Base-by-base conservation (phyloP, 2,329 filamentous ascomycete genomes). In the Colletotrichum chrysophilum region DNA sequence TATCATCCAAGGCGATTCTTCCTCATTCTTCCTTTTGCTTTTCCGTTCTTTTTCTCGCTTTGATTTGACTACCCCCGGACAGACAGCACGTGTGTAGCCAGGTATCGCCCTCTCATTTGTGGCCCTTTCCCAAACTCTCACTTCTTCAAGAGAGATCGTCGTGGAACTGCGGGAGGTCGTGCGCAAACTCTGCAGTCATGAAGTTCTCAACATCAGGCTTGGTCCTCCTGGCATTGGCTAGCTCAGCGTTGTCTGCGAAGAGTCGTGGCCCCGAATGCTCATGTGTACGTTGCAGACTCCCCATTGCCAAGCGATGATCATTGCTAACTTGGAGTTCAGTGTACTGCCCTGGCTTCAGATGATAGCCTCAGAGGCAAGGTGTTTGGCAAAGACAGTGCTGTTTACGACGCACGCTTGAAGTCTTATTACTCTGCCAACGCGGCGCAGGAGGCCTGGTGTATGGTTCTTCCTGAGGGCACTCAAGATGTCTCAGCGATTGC, bases 261-360 rank as follows among this genome's bases (percentile, higher is more conserved):
- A 48, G 26, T 34, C 66, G 68, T 43, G 58, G 71, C 58, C 71
- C 71, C 43, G 24, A 70, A 36, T 70, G 58, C 58, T 64, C 58
- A 16, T 74, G 66, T 34, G 66, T 74, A 24, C 18, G 71, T 52
- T 14, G 8, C 16, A 32, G 4, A 7, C 7, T 34, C 18, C 34
- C 24, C 26, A 7, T 38, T 13, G 10, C 43, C n/a, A 48, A 36
- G 18, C 18, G 18, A 26, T 14, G 13, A 21, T 18, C 28, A 32
- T n/a, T 55, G 2, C 68, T 71, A 55, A 64, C n/a, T 6, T 10
- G 66, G 75, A 21, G 12, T 38, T 14, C 32, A 82, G 80, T 82
- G 80, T 38, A 71, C 73, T 30, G 77, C 77, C 16, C 76, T 82
- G 7, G 74, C 78, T 6, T 64, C 69, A 43, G 30, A 79, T 12